A percentile compares a stretch with the other conserved stretches of the same genome.
These are phyloP conservation scores for Roridomyces roridus DNA, from an alignment of 768 basidiomycete genomes.

Conservation along the genomic window DNA sequence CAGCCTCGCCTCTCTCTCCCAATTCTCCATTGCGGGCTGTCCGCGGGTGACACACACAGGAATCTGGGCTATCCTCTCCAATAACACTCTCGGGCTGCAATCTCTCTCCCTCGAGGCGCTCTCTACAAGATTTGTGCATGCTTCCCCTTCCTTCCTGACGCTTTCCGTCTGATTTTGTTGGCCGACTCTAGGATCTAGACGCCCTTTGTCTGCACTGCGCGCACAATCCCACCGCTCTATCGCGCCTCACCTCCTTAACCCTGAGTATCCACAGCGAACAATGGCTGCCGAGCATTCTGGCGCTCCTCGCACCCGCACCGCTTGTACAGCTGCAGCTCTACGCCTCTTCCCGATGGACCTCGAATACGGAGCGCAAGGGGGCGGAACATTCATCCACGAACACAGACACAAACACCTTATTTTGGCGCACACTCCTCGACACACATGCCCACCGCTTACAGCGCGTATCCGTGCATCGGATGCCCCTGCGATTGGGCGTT, in stretches of 20 bases:
- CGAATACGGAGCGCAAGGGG: constrained; percentile 25
- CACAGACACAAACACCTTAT: no score
- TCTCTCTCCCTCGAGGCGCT: constrained; percentile 68
- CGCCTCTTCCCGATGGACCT: constrained; percentile 28
- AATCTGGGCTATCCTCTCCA: constrained; percentile 54
- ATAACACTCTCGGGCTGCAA: constrained; percentile 52
- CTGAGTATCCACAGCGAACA: constrained; percentile 51
- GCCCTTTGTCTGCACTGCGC: constrained; percentile 47
- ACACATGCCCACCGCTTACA: constrained; percentile 58
- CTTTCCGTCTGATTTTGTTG: no score
- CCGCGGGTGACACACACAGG: constrained; percentile 69
- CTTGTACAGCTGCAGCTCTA: constrained; percentile 71
- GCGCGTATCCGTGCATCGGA: constrained; percentile 68
- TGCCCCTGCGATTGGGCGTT: constrained; percentile 56
- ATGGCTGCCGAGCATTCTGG: constrained; percentile 53
- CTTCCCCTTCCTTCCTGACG: no score
- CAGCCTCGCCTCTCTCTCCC: constrained; percentile 54
- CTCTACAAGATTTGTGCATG: constrained; percentile 61
- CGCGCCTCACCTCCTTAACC: constrained; percentile 60
- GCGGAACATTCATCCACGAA: constrained; percentile 50
- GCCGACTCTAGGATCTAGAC: constrained; percentile 55
- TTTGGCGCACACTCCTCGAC: constrained; percentile 57
- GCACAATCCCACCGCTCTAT: constrained; percentile 41
- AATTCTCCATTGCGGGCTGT: constrained; percentile 71
- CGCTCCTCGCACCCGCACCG: constrained; percentile 50